Base-by-base conservation (phyloP, 2,329 filamentous ascomycete genomes). In the Penicillium sp. region DNA sequence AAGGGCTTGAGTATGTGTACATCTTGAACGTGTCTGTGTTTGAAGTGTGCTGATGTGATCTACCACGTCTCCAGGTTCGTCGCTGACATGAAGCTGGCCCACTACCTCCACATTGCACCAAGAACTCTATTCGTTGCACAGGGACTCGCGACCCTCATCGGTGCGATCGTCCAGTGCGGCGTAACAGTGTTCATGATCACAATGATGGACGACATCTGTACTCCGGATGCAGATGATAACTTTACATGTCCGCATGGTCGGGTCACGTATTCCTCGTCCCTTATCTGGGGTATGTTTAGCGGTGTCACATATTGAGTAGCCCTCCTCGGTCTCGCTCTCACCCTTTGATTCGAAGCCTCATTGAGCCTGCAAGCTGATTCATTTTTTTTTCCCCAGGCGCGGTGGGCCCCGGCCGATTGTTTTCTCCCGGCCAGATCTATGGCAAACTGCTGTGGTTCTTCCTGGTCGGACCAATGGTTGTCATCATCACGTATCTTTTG, bases 331-430 rank as follows among this genome's bases (percentile, higher is more conserved):
- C 13, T 58, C 18, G 24, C 14, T 40, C 33, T 27, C 43, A 7
- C 16, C 43, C 37, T 64, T 69, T 5, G 59, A 1, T 19, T 16
- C 5, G 4, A 18, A 24, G 13, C 37, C 10, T 11, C n/a, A 13
- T 22, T 36, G 14, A 46, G 18, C 3, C n/a, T 27, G 14, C 41
- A 4, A 7, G 16, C 5, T 43, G 18, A 39, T 47, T 18, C 35
- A 44, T 56, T 3, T 36, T 47, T n/a, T 10, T 18, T 22, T 9
- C 24, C 58, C 13, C 16, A 78, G 74, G 74, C 53, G 84, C 87
- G 52, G 87, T 91, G 57, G 89, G 89, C 1, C 89, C 89, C 0
- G 79, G 81, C 1, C 84, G 88, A 44, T 87, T 90, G 69, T 91
- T 90, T 70, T 85, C 83, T 54, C 78, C 82, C 2, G 81, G 81